phyloP scores from a whole-genome alignment of 495 filamentous ascomycete species.

The Cercophora sp. region DNA sequence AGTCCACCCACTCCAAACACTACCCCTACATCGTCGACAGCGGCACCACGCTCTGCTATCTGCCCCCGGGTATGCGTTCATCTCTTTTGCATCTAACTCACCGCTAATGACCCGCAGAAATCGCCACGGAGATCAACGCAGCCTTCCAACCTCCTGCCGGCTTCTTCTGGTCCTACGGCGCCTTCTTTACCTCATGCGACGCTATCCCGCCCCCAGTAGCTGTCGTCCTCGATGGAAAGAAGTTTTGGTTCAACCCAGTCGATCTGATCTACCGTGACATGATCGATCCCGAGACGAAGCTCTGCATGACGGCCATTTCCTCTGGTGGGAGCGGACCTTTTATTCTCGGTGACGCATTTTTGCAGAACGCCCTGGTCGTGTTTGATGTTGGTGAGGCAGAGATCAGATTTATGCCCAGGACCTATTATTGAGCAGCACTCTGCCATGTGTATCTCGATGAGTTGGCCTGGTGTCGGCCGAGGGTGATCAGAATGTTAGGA shows the following conservation, averaged over 20 bases:
- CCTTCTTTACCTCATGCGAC: conserved; percentile 53
- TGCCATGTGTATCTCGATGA: too few relatives aligned
- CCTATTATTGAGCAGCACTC: conserved; percentile 29
- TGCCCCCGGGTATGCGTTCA: conserved; percentile 30
- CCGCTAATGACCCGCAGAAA: conserved; percentile 15
- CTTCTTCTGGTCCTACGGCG: conserved; percentile 40
- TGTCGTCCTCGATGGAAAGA: conserved; percentile 45
- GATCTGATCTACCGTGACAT: conserved; percentile 50
- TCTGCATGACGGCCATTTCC: conserved; percentile 48
- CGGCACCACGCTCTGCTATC: conserved; percentile 43
- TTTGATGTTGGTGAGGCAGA: conserved; percentile 56
- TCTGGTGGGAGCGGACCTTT: conserved; percentile 40
- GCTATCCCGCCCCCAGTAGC: conserved; percentile 51
- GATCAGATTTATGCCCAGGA: conserved; percentile 45
- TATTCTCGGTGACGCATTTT: conserved; percentile 59
- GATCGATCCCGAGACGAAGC: conserved; percentile 33
- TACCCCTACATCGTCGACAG: conserved; percentile 47
- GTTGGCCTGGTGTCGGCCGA: too few relatives aligned
- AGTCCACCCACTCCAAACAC: conserved; percentile 26
- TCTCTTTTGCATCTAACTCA: neutral
- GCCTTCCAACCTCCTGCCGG: conserved; percentile 53
- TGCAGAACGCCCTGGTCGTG: conserved; percentile 60
- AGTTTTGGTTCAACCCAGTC: conserved; percentile 49
- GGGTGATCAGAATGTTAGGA: too few relatives aligned
- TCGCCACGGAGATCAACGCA: conserved; percentile 48